A percentile compares a stretch with the other conserved stretches of the same genome.
phyloP scores from a whole-genome alignment of 1,284 basidiomycete species.

The Hypsizygus ulmarius region DNA sequence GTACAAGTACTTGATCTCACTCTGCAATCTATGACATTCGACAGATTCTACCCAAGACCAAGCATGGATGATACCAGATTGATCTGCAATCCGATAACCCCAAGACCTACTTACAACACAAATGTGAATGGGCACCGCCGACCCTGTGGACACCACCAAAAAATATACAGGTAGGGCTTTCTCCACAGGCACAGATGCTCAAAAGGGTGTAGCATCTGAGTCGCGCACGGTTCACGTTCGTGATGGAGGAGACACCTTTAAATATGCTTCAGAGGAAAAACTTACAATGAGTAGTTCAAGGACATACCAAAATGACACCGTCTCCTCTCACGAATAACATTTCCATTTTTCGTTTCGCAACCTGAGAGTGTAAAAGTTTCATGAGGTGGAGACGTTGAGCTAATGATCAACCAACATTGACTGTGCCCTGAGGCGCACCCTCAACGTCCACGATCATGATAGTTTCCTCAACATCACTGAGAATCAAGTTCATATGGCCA shows the following conservation, averaged over 20 bases:
- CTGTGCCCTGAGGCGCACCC: conserved; percentile 48
- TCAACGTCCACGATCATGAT: conserved; percentile 89
- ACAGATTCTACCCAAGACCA: conserved; percentile 5
- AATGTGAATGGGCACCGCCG: neutral
- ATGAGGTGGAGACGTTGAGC: conserved; percentile 1
- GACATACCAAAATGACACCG: conserved; percentile 84
- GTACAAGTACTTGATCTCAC: conserved; percentile 1
- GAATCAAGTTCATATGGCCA: conserved; percentile 98
- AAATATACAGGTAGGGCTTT: conserved; percentile 34
- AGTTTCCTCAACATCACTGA: conserved; percentile 96
- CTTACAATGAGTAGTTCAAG: neutral
- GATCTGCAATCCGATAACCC: no score
- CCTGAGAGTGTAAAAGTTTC: conserved; percentile 42
- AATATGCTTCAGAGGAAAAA: conserved; percentile 8
- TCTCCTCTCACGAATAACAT: conserved; percentile 99
- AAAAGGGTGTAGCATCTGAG: neutral
- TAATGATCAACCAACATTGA: conserved; percentile 51
- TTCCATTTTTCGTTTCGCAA: conserved; percentile 92
- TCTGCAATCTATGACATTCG: neutral
- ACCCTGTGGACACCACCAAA: conserved; percentile 19
- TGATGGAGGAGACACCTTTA: conserved; percentile 73
- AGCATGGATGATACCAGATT: no score
- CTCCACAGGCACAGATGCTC: neutral
- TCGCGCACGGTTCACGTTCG: conserved; percentile 44
- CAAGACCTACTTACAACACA: conserved; percentile 2